Conservation (phyloP, 257 asterid genomes). For the Plectranthus barbatus region DNA sequence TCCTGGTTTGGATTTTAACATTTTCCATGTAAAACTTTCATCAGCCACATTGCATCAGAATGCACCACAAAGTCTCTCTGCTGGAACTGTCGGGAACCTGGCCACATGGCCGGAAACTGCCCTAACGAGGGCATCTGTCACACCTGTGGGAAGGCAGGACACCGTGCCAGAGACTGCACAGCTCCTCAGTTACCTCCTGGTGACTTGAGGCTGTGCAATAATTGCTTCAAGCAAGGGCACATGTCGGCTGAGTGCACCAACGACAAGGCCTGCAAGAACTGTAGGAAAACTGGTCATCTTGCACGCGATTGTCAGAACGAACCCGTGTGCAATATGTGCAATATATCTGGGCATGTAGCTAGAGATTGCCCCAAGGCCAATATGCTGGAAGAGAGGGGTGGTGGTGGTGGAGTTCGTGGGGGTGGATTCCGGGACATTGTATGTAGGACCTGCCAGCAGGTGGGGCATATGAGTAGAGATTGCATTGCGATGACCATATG, state of each 20-base stretch:
- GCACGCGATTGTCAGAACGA: constrained; percentile 65
- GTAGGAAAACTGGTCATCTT: constrained; percentile 65
- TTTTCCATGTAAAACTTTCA: constrained; percentile 3
- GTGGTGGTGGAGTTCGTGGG: constrained; percentile 41
- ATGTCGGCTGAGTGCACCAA: constrained; percentile 65
- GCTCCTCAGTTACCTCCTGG: constrained; percentile 55
- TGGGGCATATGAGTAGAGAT: constrained; percentile 80
- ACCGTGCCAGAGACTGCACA: constrained; percentile 65
- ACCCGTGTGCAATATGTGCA: constrained; percentile 68
- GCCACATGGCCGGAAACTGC: constrained; percentile 73
- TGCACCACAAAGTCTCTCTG: constrained; percentile 69
- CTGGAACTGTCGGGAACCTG: constrained; percentile 90
- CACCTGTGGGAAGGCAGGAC: constrained; percentile 79
- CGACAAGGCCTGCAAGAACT: constrained; percentile 79
- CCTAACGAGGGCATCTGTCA: constrained; percentile 80
- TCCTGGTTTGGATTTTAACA: constrained; percentile 4
- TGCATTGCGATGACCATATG: constrained; percentile 57
- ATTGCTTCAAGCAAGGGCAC: constrained; percentile 85
- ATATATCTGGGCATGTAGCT: constrained; percentile 60
- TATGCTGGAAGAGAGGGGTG: constrained; percentile 44
- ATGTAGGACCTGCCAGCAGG: constrained; percentile 80
- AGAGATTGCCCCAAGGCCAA: constrained; percentile 66
- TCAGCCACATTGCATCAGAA: constrained; percentile 70
- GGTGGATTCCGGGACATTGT: constrained; percentile 50
- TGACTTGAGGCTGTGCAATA: constrained; percentile 67